Base-by-base conservation (phyloP, 2,329 filamentous ascomycete species). In the Exophiala xenobiotica region DNA sequence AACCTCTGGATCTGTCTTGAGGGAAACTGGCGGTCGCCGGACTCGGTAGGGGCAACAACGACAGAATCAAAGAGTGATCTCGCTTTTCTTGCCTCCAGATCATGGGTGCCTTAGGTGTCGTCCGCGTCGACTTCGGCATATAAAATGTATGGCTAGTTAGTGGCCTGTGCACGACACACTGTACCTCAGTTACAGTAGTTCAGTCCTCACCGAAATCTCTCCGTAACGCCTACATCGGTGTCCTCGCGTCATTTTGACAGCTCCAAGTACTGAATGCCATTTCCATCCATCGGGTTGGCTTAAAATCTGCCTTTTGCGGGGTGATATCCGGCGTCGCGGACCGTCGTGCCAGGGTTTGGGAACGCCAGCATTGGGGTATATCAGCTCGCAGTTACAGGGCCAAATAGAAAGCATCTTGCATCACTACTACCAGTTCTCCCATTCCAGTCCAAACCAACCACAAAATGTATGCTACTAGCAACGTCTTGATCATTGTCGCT, bases 1-100 rank as follows among this genome's bases (percentile, higher is more conserved):
- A 37, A 7, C 11, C 40, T 2, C 23, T 54, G 3, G 42, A 54
- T 18, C 16, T 53, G 18, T 41, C 23, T 19, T 48, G n/a, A 27
- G 26, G 12, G 6, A 14, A 40, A 46, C 4, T 33, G 23, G 12
- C 6, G 6, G 26, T 6, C 12, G 26, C 26, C 6, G 12, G 26
- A 12, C 6, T 12, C 12, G 26, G 26, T 27, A 27, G 26, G 6
- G 26, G 6, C n/a, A n/a, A 40, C 6, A 20, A 40, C 37, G 37
- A 40, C 6, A 12, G 6, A 27, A 27, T 27, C 26, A 27, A 27
- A 12, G n/a, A n/a, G n/a, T n/a, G n/a, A n/a, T n/a, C n/a, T n/a
- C n/a, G n/a, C n/a, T n/a, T n/a, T n/a, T n/a, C n/a, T 27, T 27
- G 26, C 26, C 26, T 27, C 6, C 26, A 27, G 26, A 27, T 27